Percentiles rank a stretch among this genome's conserved stretches.
phyloP scores from a whole-genome alignment of 139 green algal genomes.

The Chlorella sp. region DNA sequence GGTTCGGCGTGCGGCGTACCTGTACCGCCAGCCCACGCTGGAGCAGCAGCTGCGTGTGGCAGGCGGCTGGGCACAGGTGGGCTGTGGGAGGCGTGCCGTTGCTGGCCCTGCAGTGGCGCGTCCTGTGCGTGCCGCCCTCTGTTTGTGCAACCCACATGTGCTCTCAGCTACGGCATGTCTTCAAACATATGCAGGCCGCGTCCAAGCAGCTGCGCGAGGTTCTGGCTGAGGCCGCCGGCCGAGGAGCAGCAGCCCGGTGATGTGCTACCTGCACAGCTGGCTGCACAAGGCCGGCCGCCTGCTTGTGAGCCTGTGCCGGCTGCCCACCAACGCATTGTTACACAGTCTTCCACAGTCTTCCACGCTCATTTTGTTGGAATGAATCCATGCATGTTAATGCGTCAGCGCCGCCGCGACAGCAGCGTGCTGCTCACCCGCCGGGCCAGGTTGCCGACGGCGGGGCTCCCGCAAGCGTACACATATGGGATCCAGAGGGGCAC shows the following conservation, averaged over 20 bases:
- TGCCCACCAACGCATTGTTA: neutral
- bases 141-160: too few species aligned
- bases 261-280: too few species aligned
- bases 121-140: too few species aligned
- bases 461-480: constrained; percentile 55
- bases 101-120: too few species aligned
- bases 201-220: constrained; percentile 1
- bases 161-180: too few species aligned
- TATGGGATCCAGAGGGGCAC: constrained; percentile 63
- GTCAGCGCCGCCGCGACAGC: neutral
- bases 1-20: constrained; percentile 86
- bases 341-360: too few species aligned
- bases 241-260: too few species aligned
- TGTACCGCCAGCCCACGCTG: constrained; percentile 93
- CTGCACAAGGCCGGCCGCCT: too few species aligned
- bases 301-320: neutral
- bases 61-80: constrained; percentile 56
- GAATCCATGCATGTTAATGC: too few species aligned
- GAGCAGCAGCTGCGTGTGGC: constrained; percentile 83
- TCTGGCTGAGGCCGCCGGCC: neutral
- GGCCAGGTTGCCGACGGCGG: constrained; percentile 59
- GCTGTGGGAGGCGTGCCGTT: too few species aligned
- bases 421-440: constrained; percentile 8
- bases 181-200: neutral
- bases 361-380: too few species aligned